phyloP scores from a whole-genome alignment of 2,329 filamentous ascomycete species.

The Stromatinia cepivora region DNA sequence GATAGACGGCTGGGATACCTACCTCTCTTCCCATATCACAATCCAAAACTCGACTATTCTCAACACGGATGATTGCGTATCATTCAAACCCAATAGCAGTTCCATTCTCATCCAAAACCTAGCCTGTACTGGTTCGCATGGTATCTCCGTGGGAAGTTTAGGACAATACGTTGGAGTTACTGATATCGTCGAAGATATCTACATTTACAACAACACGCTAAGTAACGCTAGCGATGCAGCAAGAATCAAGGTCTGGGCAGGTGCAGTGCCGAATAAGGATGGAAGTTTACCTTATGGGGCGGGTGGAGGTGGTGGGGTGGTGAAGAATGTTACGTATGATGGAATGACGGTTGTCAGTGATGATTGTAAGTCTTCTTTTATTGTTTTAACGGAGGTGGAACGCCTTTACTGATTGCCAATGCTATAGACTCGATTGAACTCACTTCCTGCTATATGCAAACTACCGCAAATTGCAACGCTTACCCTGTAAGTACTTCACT shows the following conservation, averaged over 20 bases:
- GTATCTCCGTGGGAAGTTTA: constrained; percentile 57
- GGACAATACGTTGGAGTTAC: constrained; percentile 53
- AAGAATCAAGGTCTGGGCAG: constrained; percentile 63
- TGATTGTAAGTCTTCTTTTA: constrained; percentile 43
- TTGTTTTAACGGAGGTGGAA: too few species aligned
- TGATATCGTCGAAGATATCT: constrained; percentile 53
- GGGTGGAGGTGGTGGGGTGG: constrained; percentile 59
- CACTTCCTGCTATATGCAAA: constrained; percentile 60
- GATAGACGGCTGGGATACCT: constrained; percentile 21
- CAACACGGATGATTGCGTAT: constrained; percentile 50
- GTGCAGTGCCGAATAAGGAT: constrained; percentile 47
- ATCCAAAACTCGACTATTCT: constrained; percentile 21
- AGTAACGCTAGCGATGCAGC: constrained; percentile 56
- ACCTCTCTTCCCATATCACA: constrained; percentile 18
- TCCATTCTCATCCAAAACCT: constrained; percentile 53
- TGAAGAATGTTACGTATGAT: constrained; percentile 62
- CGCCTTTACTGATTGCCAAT: not conserved
- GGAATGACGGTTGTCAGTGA: constrained; percentile 57
- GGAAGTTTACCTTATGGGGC: constrained; percentile 49
- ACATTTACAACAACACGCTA: constrained; percentile 47
- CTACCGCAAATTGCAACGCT: constrained; percentile 58
- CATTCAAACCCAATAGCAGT: constrained; percentile 55
- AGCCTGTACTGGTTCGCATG: constrained; percentile 51
- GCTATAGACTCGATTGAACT: constrained; percentile 26
- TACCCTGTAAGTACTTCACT: constrained; percentile 47